Evolutionary conservation across 2,329 filamentous ascomycete species (phyloP), one percentile per base, ranked within the genome.

Genomic region (Claviceps fusiformis): DNA sequence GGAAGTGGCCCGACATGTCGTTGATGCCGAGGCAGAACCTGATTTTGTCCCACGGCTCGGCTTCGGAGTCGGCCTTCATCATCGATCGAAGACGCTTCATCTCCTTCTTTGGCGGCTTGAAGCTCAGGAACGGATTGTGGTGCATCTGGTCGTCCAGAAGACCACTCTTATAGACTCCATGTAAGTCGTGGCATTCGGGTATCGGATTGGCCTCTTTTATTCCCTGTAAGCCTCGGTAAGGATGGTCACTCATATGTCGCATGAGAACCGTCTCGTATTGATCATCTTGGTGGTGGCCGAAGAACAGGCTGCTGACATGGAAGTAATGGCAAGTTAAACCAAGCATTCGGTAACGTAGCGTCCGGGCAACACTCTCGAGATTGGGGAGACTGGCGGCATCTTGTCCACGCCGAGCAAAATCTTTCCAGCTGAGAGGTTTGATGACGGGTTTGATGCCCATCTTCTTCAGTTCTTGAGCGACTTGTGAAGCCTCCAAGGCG

Each of bases 241-340:
- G 73, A 62, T 89, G 86, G 0, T 85, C 83, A 3, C 75, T 74
- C 9, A 85, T 69, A 41, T 97, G 69, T 46, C 93, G 80, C 83
- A 90, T 87, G 51, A 97, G 70, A 4, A 95, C 77, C 0, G 91
- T 96, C 71, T 98, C 93, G 55, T 90, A 86, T 64, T 93, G 89
- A 63, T 98, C 93, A 63, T 96, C 91, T 58, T 79, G 75, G 66
- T 98, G 93, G 65, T 98, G 93, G 4, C 85, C 93, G 33, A 95
- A 73, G 44, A 96, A 77, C 1, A 97, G 67, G 24, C 80, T 79
- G 5, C 68, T 70, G 4, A 87, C 79, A 0, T 71, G 65, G 6
- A 71, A 61, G 1, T 71, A 66, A 17, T 68, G 68, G 65, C 87
- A 90, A 8, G 77, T 75, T 15, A 62, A 65, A 0, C 87, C 91